These are phyloP conservation scores for Podaxis sp. DNA, from an alignment of 768 basidiomycete genomes.

Conservation along the genomic window DNA sequence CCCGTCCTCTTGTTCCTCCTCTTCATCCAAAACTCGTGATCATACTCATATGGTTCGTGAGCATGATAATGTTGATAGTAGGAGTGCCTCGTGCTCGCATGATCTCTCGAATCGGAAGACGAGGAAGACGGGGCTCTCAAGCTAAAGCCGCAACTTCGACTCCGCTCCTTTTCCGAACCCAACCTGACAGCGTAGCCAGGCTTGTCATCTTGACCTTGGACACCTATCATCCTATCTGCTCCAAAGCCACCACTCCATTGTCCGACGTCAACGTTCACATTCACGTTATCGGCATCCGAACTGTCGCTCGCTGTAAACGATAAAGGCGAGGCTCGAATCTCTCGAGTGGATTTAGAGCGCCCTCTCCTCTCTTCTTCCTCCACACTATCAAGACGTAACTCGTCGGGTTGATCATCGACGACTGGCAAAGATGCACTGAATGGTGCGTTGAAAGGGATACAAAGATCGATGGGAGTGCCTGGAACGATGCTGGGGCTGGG, in stretches of 20 bases:
- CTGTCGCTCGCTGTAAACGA: slow-evolving; percentile 12
- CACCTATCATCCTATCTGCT: background rate
- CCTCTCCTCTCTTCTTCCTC: slow-evolving; percentile 6
- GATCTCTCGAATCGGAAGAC: background rate
- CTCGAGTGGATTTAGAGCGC: slow-evolving; percentile 11
- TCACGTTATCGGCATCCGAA: slow-evolving; percentile 18
- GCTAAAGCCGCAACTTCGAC: slow-evolving; percentile 13
- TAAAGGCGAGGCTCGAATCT: slow-evolving; percentile 10
- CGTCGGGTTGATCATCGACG: slow-evolving; percentile 28
- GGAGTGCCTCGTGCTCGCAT: background rate
- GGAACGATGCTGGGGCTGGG: slow-evolving; percentile 49
- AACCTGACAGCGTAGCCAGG: background rate
- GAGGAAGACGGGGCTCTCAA: slow-evolving; percentile 1
- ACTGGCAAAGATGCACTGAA: slow-evolving; percentile 20
- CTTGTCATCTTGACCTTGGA: background rate
- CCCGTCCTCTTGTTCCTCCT: slow-evolving; percentile 17
- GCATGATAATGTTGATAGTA: slow-evolving; percentile 2
- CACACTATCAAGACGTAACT: slow-evolving; percentile 23
- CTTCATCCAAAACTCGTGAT: slow-evolving; percentile 11
- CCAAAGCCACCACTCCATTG: slow-evolving; percentile 8
- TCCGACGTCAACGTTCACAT: slow-evolving; percentile 15
- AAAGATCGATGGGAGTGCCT: slow-evolving; percentile 41
- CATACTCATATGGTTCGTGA: slow-evolving; percentile 8
- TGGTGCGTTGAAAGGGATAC: slow-evolving; percentile 17
- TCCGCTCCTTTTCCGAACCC: slow-evolving; percentile 10